Percentiles rank a stretch among this genome's conserved stretches.
Evolutionary conservation across 2,329 filamentous ascomycete genomes (phyloP).

Genomic region (Trichoderma citrinoviride): DNA sequence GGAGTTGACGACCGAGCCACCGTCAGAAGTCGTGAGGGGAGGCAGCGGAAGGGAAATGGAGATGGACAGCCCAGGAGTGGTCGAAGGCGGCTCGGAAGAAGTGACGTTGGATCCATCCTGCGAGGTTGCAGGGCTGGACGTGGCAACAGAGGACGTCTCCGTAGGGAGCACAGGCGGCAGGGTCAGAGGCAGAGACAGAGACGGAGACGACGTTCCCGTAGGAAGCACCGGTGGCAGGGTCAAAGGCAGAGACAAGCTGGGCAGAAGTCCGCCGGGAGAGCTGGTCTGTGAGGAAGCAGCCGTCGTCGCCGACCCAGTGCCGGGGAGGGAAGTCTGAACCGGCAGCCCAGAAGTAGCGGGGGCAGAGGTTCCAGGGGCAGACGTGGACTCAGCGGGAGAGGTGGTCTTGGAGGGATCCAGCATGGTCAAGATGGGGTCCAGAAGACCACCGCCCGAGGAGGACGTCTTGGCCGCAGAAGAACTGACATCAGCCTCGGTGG

Average conservation of each 20-base stretch:
- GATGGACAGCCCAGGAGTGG: slow-evolving; percentile 15
- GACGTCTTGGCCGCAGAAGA: background rate
- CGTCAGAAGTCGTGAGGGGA: background rate
- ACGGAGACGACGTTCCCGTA: background rate
- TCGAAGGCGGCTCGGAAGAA: background rate
- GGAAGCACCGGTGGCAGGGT: slow-evolving; percentile 16
- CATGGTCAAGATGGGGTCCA: slow-evolving; percentile 29
- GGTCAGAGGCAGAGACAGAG: background rate
- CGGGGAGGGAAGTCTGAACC: slow-evolving; percentile 8
- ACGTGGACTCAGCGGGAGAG: background rate
- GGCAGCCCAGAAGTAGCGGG: slow-evolving; percentile 16
- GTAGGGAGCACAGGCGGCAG: slow-evolving; percentile 16
- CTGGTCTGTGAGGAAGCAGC: slow-evolving; percentile 14
- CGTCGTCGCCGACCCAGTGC: background rate
- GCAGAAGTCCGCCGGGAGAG: slow-evolving; percentile 22
- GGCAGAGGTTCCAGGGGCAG: slow-evolving; percentile 2
- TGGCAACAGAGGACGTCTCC: background rate
- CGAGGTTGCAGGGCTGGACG: slow-evolving; percentile 9
- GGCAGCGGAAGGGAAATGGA: slow-evolving; percentile 4
- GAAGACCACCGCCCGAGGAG: slow-evolving; percentile 23
- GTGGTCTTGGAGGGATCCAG: slow-evolving; percentile 23
- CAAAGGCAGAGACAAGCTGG: background rate
- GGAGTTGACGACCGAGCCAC: slow-evolving; percentile 7
- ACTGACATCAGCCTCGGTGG: background rate
- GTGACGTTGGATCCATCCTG: slow-evolving; percentile 22